Evolutionary conservation across 2,329 filamentous ascomycete species (phyloP), one percentile per base, ranked within the genome.

Genomic region (Fusarium oxysporum): DNA sequence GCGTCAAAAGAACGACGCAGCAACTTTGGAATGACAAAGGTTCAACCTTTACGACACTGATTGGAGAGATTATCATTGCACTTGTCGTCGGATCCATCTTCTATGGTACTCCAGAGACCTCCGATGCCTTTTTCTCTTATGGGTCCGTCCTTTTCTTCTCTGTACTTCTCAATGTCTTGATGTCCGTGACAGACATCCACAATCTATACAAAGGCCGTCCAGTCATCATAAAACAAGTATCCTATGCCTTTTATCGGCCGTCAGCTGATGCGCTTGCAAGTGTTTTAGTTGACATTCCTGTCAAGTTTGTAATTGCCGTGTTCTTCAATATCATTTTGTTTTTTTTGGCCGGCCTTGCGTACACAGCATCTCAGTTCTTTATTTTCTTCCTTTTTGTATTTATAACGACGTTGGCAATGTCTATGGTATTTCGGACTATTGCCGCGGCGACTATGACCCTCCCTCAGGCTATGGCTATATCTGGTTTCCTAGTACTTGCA

Each of bases 351-450:
- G 84, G 84, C 3, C 81, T 90, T 10, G 92, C 45, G 87, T 89
- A 60, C 84, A 92, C 0, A 88, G 87, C 3, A 83, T 89, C 3
- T 96, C 95, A 84, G 96, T 96, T 83, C 85, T 94, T 72, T 96
- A 92, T 83, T 86, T 92, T 71, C 82, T 96, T 90, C 88, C 3
- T 93, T 0, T 85, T 96, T 72, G 87, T 90, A 74, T 95, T 95
- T 91, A 92, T 88, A 9, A 59, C 56, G 2, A 59, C 56, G 3
- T 19, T 59, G 21, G 56, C 56, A 9, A 59, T 59, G 56, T 59
- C 56, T 8, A 59, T 59, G 56, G 23, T 50, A 1, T 96, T 96
- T 84, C 86, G 93, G 37, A 92, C 90, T 0, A 90, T 95, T 75
- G 93, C 90, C 1, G 90, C 92, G 0, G 23, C 37, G 14, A 60